phyloP scores from a whole-genome alignment of 495 filamentous ascomycete species.

The Penicillium silybi region DNA sequence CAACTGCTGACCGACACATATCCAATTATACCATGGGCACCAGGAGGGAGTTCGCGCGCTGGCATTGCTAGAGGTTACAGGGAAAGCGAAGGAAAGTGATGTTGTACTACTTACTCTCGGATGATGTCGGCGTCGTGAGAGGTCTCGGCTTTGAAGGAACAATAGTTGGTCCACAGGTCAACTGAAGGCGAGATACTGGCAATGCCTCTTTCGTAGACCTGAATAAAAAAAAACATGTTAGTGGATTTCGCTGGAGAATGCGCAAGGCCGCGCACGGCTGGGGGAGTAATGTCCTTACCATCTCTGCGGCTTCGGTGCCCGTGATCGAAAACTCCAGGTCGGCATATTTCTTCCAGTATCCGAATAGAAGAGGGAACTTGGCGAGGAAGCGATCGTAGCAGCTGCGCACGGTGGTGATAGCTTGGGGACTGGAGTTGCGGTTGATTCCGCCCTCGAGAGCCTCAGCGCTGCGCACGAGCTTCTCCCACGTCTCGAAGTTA shows the following conservation, averaged over 20 bases:
- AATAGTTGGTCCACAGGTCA: constrained; percentile 96
- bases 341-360: constrained; percentile 99
- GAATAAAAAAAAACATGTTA: background rate
- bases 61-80: constrained; percentile 35
- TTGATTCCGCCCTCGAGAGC: constrained; percentile 88
- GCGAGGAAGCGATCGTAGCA: constrained; percentile 90
- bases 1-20: constrained; percentile 26
- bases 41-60: constrained; percentile 35
- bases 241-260: background rate
- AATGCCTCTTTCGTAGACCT: constrained; percentile 95
- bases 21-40: constrained; percentile 32
- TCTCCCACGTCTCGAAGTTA: constrained; percentile 94
- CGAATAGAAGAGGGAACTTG: constrained; percentile 93
- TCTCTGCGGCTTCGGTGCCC: constrained; percentile 94
- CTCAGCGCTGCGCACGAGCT: constrained; percentile 78
- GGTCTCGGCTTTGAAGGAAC: constrained; percentile 94
- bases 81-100: constrained; percentile 65
- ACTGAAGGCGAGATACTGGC: constrained; percentile 91
- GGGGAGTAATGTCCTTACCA: constrained; percentile 53
- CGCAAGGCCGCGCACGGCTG: background rate
- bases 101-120: constrained; percentile 92
- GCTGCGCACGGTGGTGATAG: constrained; percentile 77
- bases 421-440: constrained; percentile 91
- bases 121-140: constrained; percentile 91
- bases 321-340: constrained; percentile 96